phyloP scores from a whole-genome alignment of 176 grass and related monocot species.

The Hsuehochloa calcarea region DNA sequence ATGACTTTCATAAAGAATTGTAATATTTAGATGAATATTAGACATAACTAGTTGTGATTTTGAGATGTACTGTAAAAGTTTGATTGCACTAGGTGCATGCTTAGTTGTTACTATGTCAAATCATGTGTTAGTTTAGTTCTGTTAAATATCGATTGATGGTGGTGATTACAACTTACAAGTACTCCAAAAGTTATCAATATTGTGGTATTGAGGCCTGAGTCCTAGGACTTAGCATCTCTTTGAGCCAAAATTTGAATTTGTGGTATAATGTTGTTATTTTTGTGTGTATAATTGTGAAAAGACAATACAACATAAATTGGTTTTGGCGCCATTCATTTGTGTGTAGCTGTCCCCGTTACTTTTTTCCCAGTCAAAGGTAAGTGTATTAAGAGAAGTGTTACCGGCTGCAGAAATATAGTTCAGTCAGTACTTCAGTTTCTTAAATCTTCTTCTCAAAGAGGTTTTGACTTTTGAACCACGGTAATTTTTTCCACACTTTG shows the following conservation, averaged over 20 bases:
- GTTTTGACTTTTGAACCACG: not conserved
- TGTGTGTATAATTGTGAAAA: not conserved
- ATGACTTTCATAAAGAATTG: not conserved
- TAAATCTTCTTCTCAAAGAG: not conserved
- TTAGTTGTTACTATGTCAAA: not conserved
- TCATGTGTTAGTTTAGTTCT: not conserved
- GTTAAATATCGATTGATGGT: not conserved
- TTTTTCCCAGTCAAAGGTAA: not conserved
- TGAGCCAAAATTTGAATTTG: not conserved
- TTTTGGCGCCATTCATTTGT: not conserved
- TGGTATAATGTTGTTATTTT: conserved; percentile 4
- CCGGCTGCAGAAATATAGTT: not conserved
- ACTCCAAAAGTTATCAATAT: not conserved
- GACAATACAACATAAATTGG: not conserved
- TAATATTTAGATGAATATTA: not conserved
- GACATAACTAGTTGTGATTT: not conserved
- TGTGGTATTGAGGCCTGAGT: not conserved
- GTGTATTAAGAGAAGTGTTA: not conserved
- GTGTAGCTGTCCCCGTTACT: not conserved
- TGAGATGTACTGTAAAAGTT: not conserved
- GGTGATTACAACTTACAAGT: not conserved
- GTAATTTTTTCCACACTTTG: not conserved
- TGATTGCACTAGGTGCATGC: not conserved
- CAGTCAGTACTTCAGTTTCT: not conserved
- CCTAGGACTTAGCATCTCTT: not conserved